Base-by-base conservation (phyloP, 768 basidiomycete species). In the Dendrothele bispora region DNA sequence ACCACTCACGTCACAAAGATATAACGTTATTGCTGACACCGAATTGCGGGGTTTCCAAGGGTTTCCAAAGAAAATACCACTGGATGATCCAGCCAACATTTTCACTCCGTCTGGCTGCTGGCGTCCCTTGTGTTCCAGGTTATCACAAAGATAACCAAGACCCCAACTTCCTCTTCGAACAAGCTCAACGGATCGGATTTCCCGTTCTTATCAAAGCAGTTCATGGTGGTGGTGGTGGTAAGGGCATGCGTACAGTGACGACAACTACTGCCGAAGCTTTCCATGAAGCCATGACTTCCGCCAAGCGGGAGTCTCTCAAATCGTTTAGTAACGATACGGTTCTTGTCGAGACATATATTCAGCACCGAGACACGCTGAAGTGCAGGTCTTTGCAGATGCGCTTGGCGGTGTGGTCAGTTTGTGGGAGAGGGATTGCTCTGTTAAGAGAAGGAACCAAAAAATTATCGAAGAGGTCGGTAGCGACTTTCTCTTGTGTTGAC, bases 121-220 rank as follows among this genome's bases (percentile, higher is more conserved):
- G 84, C 1, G 94, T 97, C 2, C 92, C 93, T 1, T 94, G 92
- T 61, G 88, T 97, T 4, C 94, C 94, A 32, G 94, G 94, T 1
- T 97, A 95, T 69, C 94, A 97, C 54, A 91, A 90, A 21, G 65
- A 75, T 4, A 80, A 90, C 34, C 94, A 97, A 70, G 81, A 87
- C 52, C 80, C 83, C 1, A 61, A 74, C 15, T 77, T 82, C 51
- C 77, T 95, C 18, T 80, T 78, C 40, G 55, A 67, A 14, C 76
- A 87, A 60, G 86, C 93, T 0, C 69, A 81, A 58, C 69, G 79
- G 49, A 90, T 93, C 25, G 91, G 88, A 11, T 95, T 90, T 60
- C 94, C 94, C 22, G 88, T 95, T 2, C 72, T 97, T 26, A 95
- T 97, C 68, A 97, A 97, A 61, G 94, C 94, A n/a, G 87, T 93